Evolutionary conservation across 2,329 filamentous ascomycete genomes (phyloP), one percentile per base, ranked within the genome.

Genomic region (Aspergillus glaucus): DNA sequence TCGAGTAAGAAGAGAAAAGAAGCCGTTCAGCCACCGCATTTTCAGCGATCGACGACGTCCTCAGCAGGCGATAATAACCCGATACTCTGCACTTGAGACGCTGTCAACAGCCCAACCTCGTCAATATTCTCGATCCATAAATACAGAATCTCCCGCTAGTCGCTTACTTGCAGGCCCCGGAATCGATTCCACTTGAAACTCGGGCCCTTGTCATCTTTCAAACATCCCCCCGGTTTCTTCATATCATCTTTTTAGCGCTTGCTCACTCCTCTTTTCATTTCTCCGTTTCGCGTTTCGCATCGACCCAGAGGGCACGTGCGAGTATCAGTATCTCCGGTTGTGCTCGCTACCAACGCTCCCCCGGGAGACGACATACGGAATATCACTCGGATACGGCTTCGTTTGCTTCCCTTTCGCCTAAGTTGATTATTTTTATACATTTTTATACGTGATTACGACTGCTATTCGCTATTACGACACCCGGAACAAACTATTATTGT

Each of bases 1-100:
- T 62, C 57, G 58, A 62, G 54, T 54, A 49, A 46, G 39, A 50
- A 49, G 17, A 40, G 37, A 40, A 40, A 42, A 52, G 56, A 48
- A 50, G 41, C 45, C 52, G 53, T 62, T 61, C 64, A 67, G 64
- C 65, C 64, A 66, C 64, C 62, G 54, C 58, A 57, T 62, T 67
- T 67, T 61, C 54, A 39, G 30, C 26, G 45, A 47, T 48, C 40
- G 41, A 43, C 30, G 30, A 28, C 32, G 17, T 26, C 22, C 32
- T 44, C 19, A 15, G 26, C 26, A 30, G 26, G 26, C 26, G 26
- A 30, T 30, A 30, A 30, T 30, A 30, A 30, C 26, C 26, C 26
- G 26, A 12, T 43, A 14, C 4, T 10, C 32, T 24, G 12, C 24
- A 34, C 45, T 40, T 15, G 10, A 10, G 9, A 12, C 15, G 10